phyloP scores from a whole-genome alignment of 2,329 filamentous ascomycete species.

The Fonsecaea pugnacius region DNA sequence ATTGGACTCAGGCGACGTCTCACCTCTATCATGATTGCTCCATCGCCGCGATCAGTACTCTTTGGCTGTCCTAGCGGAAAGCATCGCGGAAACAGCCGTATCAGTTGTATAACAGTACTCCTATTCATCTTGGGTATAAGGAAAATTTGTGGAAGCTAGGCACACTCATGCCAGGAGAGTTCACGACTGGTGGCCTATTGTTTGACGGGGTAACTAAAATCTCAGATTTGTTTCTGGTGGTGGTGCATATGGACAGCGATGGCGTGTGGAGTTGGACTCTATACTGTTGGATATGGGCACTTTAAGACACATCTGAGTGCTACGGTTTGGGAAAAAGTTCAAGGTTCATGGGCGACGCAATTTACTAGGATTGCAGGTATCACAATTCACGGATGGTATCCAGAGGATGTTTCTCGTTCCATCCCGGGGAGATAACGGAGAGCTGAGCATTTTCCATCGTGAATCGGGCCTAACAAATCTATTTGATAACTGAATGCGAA shows the following conservation, averaged over 20 bases:
- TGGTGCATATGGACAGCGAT: slow-evolving; percentile 17
- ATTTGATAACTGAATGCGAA: too few relatives aligned
- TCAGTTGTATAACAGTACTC: slow-evolving; percentile 2
- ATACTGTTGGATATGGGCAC: background rate
- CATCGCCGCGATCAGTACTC: background rate
- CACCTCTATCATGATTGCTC: slow-evolving; percentile 29
- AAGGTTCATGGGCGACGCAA: background rate
- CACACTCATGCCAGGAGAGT: background rate
- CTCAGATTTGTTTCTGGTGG: background rate
- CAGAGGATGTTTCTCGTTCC: background rate
- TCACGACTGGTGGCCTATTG: slow-evolving; percentile 1
- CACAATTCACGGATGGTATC: background rate
- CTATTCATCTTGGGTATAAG: background rate
- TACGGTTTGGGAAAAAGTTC: slow-evolving; percentile 6
- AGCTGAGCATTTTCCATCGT: background rate
- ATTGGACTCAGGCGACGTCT: slow-evolving; percentile 25
- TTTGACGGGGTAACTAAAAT: background rate
- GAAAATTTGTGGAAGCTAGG: background rate
- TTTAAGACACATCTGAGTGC: background rate
- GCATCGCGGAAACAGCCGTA: background rate
- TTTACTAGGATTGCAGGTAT: background rate
- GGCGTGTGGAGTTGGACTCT: slow-evolving; percentile 19
- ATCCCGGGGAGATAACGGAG: background rate
- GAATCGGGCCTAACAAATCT: too few relatives aligned
- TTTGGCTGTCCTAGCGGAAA: background rate